Evolutionary conservation across 257 asterid species (phyloP).

Genomic region (Nicotiana obtusifolia): DNA sequence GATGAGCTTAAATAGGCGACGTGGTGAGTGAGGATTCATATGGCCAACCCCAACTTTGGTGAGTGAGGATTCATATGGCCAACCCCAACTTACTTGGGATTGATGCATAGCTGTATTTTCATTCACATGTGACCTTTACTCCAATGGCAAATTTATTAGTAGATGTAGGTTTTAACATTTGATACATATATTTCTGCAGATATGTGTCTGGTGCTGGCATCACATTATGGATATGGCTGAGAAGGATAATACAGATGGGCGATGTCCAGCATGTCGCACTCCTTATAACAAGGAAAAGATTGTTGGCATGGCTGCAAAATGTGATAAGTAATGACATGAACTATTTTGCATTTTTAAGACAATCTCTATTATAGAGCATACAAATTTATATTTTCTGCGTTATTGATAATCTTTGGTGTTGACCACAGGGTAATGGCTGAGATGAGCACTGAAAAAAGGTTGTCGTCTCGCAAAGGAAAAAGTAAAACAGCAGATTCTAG

Average conservation of each 20-base stretch:
- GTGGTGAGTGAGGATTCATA: neutral
- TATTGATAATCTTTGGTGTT: constrained; percentile 9
- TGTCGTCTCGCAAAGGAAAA: constrained; percentile 67
- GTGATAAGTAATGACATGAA: constrained; percentile 53
- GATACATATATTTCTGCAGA: constrained; percentile 34
- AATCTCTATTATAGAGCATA: neutral
- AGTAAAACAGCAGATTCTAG: constrained; percentile 71
- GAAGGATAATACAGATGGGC: constrained; percentile 87
- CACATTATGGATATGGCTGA: constrained; percentile 97
- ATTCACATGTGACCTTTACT: neutral
- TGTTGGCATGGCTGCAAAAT: constrained; percentile 64
- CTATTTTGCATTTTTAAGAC: neutral
- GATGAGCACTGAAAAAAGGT: constrained; percentile 56
- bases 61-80: neutral
- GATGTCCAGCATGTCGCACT: constrained; percentile 96
- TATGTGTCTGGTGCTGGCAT: constrained; percentile 99
- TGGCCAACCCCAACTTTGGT: neutral
- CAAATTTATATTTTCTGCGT: constrained; percentile 6
- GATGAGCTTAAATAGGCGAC: neutral
- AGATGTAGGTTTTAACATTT: constrained; percentile 7
- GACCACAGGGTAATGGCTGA: constrained; percentile 46
- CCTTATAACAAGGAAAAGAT: constrained; percentile 96
- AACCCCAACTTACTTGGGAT: neutral
- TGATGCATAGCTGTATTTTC: neutral
- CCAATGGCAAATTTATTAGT: neutral